Evolutionary conservation across 2,329 filamentous ascomycete genomes (phyloP).

Genomic region (Fusarium sp.): DNA sequence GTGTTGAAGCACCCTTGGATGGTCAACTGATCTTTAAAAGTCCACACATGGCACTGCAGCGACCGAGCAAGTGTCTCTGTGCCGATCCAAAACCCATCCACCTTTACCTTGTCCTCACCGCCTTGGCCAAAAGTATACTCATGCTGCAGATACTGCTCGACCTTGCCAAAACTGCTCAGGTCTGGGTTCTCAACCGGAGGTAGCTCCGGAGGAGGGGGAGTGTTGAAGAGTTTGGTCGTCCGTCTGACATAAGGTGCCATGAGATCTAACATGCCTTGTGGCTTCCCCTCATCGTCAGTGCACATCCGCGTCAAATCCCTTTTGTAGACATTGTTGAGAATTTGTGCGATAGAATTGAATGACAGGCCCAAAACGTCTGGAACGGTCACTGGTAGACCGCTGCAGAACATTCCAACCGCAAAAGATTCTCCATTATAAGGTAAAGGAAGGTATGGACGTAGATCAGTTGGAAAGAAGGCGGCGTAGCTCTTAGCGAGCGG

Average conservation of each 20-base stretch:
- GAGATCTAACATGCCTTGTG: conserved; percentile 25
- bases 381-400: conserved; percentile 26
- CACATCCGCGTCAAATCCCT: conserved; percentile 44
- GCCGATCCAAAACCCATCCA: conserved; percentile 45
- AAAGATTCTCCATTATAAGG: conserved; percentile 44
- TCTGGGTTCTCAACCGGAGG: conserved; percentile 48
- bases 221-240: conserved; percentile 25
- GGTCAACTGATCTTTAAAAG: conserved; percentile 48
- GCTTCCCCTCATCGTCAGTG: conserved; percentile 34
- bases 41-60: conserved; percentile 47
- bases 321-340: conserved; percentile 43
- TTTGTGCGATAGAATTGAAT: conserved; percentile 38
- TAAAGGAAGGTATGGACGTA: conserved; percentile 43
- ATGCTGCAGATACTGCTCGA: conserved; percentile 41
- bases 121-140: conserved; percentile 33
- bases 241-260: conserved; percentile 29
- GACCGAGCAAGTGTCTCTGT: conserved; percentile 49
- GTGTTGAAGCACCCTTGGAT: conserved; percentile 49
- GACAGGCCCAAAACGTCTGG: conserved; percentile 26
- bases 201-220: conserved; percentile 22
- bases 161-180: conserved; percentile 43
- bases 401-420: conserved; percentile 37
- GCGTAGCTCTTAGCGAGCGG: conserved; percentile 45
- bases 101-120: conserved; percentile 33
- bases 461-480: conserved; percentile 45